Base-by-base conservation (phyloP, 805 yeast genomes). In the Hermanozyma aechmeae region DNA sequence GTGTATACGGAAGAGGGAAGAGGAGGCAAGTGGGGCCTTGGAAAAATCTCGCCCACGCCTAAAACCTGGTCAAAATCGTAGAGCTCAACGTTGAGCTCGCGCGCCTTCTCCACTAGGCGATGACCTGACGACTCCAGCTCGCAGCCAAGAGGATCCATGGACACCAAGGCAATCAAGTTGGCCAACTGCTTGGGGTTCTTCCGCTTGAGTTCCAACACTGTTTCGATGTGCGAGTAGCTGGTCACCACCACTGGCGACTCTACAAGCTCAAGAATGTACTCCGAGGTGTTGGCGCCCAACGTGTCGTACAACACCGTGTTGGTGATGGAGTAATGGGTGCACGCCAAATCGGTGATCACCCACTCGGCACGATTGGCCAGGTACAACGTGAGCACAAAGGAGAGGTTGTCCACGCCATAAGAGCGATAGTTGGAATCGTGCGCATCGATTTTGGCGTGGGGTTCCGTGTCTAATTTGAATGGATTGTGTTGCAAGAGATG, bases 141-240 rank as follows among this genome's bases (percentile, higher is more conserved):
- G 33, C 40, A 32, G 27, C 33, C 30, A 29, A 72, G 48, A 11
- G 59, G 56, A 37, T 77, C 83, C 59, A 75, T 65, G 26, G 74
- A 69, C 13, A 79, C 59, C 30, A 80, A 48, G 15, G 73, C 58
- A 40, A 73, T 71, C 32, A 79, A 46, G 35, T 38, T 37, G 17
- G 48, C 51, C 32, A 71, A 53, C 10, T 53, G 38, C 11, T 47
- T 34, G 4, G 57, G 51, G 35, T 39, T 29, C 12, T 40, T 29
- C 3, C 61, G 53, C 31, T 69, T 58, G 42, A 74, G 57, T 8
- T 56, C 53, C 25, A 79, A 50, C 13, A 78, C 50, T n/a, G 47
- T 53, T 17, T 52, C 50, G 32, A 78, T 48, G 40, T 79, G 74
- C 26, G 59, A 58, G 32, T 62, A 65, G 6, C 84, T 64, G 26